Percentiles rank a stretch among this genome's conserved stretches.
Evolutionary conservation across 345 rosid genomes (phyloP).

Genomic region (Mangifera indica): DNA sequence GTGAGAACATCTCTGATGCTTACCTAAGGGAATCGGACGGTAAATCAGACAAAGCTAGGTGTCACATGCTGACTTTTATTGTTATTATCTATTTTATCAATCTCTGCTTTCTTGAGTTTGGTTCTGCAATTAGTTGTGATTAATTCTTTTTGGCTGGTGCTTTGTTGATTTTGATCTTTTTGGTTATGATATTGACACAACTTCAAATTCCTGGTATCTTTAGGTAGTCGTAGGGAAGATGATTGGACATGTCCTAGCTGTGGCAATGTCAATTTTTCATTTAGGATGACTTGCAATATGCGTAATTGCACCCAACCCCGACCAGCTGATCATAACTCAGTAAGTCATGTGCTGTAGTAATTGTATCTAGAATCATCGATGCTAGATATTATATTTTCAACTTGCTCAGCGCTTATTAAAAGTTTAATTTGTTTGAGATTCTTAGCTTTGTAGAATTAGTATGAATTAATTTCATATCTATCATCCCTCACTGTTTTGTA

Average conservation of each 20-base stretch:
- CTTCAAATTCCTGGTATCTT: background rate
- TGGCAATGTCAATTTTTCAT: conserved; percentile 94
- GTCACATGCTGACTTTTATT: background rate
- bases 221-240: conserved; percentile 98
- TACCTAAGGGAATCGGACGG: background rate
- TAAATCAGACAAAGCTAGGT: background rate
- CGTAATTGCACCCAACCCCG: conserved; percentile 96
- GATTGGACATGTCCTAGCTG: conserved; percentile 99
- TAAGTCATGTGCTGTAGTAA: conserved; percentile 24
- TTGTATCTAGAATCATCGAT: background rate
- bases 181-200: background rate
- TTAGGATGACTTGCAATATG: conserved; percentile 97
- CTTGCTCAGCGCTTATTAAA: background rate
- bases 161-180: background rate
- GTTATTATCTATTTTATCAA: background rate
- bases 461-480: background rate
- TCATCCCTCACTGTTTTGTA: too few relatives aligned
- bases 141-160: background rate
- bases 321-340: conserved; percentile 89
- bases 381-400: background rate
- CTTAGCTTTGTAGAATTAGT: background rate
- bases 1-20: background rate
- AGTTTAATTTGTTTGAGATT: background rate
- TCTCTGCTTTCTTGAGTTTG: background rate
- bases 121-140: background rate